Conservation (phyloP, 805 yeast genomes). For the Myxozyma nipponensis region DNA sequence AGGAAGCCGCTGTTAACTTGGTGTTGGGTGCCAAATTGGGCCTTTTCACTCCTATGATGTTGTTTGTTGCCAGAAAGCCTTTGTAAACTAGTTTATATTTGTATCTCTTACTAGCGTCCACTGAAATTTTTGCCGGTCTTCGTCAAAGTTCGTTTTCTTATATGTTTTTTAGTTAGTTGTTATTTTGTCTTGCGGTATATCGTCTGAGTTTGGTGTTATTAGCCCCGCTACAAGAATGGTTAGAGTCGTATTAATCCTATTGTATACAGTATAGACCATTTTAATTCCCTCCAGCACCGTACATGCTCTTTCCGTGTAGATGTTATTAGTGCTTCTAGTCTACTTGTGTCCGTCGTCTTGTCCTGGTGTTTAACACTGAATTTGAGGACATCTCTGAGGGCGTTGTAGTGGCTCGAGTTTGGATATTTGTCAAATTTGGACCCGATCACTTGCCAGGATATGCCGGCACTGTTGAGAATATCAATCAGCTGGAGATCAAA, state of each 20-base stretch:
- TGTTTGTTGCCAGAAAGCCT: slow-evolving; percentile 86
- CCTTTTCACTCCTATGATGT: slow-evolving; percentile 97
- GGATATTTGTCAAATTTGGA: slow-evolving; percentile 15
- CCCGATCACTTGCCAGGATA: slow-evolving; percentile 16
- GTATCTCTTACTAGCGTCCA: too few species aligned
- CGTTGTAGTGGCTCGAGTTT: neutral
- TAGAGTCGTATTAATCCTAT: neutral
- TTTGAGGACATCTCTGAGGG: neutral
- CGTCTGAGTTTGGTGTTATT: neutral
- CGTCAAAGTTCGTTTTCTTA: neutral
- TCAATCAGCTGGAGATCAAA: slow-evolving; percentile 5
- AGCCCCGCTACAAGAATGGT: neutral
- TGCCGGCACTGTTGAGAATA: slow-evolving; percentile 2
- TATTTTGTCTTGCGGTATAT: neutral
- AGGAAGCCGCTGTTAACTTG: slow-evolving; percentile 93
- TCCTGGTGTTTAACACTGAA: neutral
- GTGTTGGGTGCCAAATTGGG: slow-evolving; percentile 86
- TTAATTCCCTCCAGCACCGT: neutral
- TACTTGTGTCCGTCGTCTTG: neutral
- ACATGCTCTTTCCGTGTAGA: neutral
- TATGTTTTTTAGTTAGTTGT: neutral
- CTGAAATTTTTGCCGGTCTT: too few species aligned
- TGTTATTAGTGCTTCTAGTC: neutral
- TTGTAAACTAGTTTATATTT: slow-evolving; percentile 5
- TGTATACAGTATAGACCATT: neutral